Base-by-base conservation (phyloP, 345 rosid genomes). In the Stellera chamaejasme region DNA sequence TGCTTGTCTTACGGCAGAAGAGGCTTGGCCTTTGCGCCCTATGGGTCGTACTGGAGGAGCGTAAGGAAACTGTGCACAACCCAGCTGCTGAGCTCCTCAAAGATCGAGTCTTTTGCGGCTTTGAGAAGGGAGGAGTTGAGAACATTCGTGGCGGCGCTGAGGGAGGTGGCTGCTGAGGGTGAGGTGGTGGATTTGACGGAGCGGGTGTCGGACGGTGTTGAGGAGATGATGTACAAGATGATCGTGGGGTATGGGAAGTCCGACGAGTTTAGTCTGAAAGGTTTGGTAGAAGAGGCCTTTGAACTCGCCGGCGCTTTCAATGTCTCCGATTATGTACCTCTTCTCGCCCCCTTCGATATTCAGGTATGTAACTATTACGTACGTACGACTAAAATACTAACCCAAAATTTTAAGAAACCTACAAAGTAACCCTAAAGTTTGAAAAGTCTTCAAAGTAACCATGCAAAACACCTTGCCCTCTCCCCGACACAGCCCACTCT, bases 301-400 rank as follows among this genome's bases (percentile, higher is more conserved):
- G 11, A 14, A 16, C 41, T 63, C n/a, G 1, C 36, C 11, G 65
- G 73, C 41, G 47, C 63, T 58, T 52, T 69, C 53, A 69, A 69
- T 41, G 3, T 63, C 2, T 46, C 73, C 0, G 73, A 69, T 49
- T 69, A 43, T 10, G 48, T 63, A 6, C 60, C 65, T 13, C 50
- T 13, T 32, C 10, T 58, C 6, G 65, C 47, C 12, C 48, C 65
- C 1, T 44, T 69, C 59, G 68, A 69, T 13, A 47, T 63, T 59
- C 73, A 63, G 73, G 68, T 69, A n/a, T n/a, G n/a, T n/a, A n/a
- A n/a, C n/a, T n/a, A n/a, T n/a, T n/a, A n/a, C n/a, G n/a, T n/a
- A 58, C 23, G 23, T 19, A 19, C 23, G 1, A 19, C 23, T 19
- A 5, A 46, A 19, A 19, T 19, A 19, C 23, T 19, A 19, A 19